Evolutionary conservation across 495 filamentous ascomycete genomes (phyloP).

Genomic region (Cladorrhinum samala): DNA sequence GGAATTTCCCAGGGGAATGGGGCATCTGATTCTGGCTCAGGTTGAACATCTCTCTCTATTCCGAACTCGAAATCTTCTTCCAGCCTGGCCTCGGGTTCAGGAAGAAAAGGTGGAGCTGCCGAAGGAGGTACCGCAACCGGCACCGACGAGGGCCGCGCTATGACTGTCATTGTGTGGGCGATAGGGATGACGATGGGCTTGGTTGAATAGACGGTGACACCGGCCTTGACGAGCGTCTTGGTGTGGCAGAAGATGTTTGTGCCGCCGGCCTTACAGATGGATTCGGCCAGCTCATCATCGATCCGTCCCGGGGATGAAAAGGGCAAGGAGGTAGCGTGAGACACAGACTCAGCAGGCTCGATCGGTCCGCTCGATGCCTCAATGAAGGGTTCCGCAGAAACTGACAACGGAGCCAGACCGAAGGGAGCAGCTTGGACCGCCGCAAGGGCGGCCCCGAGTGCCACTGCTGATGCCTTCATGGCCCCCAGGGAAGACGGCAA

Average conservation of each 20-base stretch:
- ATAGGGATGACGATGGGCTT: slow-evolving; percentile 9
- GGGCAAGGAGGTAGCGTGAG: not conserved
- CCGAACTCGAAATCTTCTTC: no score
- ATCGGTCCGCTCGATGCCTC: not conserved
- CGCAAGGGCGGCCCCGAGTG: slow-evolving; percentile 14
- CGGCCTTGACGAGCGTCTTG: not conserved
- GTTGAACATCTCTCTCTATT: not conserved
- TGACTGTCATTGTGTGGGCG: slow-evolving; percentile 2
- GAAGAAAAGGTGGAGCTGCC: not conserved
- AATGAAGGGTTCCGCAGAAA: not conserved
- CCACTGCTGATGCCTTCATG: slow-evolving; percentile 21
- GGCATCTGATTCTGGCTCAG: not conserved
- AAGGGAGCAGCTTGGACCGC: slow-evolving; percentile 1
- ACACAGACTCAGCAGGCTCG: not conserved
- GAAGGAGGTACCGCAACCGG: not conserved
- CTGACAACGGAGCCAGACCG: not conserved
- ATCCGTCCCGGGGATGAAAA: not conserved
- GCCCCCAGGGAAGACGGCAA: slow-evolving; percentile 4
- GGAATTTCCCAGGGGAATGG: not conserved
- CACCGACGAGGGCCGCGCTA: not conserved
- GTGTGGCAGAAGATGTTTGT: slow-evolving; percentile 8
- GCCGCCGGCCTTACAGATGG: slow-evolving; percentile 4
- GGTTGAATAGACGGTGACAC: slow-evolving; percentile 6
- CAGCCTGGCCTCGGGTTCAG: not conserved
- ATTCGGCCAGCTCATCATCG: not conserved